Evolutionary conservation across 306 rosid species (phyloP).

Genomic region (Acacia crassicarpa): DNA sequence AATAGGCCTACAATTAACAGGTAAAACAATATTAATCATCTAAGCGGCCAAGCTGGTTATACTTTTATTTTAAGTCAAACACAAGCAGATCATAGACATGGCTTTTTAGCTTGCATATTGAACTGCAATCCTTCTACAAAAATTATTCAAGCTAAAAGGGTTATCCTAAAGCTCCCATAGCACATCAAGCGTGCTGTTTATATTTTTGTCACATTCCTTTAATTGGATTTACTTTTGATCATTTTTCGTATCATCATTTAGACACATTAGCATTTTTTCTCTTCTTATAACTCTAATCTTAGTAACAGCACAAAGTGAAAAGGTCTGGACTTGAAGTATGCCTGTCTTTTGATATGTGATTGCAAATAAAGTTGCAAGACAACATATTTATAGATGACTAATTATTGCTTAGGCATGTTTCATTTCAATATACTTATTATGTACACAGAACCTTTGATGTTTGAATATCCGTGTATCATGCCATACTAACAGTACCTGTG

Average conservation of each 20-base stretch:
- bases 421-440: background rate
- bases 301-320: background rate
- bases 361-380: background rate
- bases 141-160: constrained; percentile 5
- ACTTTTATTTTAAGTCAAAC: constrained; percentile 14
- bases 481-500: background rate
- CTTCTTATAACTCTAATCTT: background rate
- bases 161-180: background rate
- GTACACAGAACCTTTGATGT: background rate
- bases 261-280: background rate
- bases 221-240: background rate
- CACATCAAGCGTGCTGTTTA: background rate
- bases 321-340: background rate
- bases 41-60: constrained; percentile 2
- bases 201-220: background rate
- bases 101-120: constrained; percentile 28
- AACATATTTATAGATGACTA: background rate
- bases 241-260: background rate
- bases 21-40: constrained; percentile 38
- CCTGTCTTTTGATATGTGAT: background rate
- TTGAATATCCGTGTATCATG: background rate
- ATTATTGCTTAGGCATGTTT: background rate
- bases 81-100: background rate
- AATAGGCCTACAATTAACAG: constrained; percentile 95
- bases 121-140: constrained; percentile 15